Percentiles rank a stretch among this genome's conserved stretches.
These are phyloP conservation scores for Papiliotrema laurentii DNA, from an alignment of 1,284 basidiomycete species.

Conservation along the genomic window DNA sequence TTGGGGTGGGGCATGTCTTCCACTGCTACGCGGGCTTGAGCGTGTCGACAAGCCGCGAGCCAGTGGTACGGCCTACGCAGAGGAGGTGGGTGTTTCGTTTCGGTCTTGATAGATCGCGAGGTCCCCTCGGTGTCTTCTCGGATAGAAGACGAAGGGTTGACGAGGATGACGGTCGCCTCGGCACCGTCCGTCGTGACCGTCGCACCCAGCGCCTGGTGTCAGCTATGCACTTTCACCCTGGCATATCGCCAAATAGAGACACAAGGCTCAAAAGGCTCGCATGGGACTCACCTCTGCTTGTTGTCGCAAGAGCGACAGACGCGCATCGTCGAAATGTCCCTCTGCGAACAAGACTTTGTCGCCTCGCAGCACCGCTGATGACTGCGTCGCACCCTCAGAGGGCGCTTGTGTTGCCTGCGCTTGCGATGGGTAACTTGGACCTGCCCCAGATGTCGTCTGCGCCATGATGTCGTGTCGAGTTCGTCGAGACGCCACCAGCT, in stretches of 20 bases:
- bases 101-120: too few relatives aligned
- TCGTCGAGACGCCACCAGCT: too few relatives aligned
- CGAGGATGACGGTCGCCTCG: conserved; percentile 14
- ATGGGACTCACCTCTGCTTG: conserved; percentile 6
- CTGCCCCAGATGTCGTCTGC: too few relatives aligned
- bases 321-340: conserved; percentile 5
- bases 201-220: conserved; percentile 12
- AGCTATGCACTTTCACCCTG: background rate
- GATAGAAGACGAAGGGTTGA: too few relatives aligned
- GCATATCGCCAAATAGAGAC: too few relatives aligned
- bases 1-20: conserved; percentile 9
- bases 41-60: conserved; percentile 19
- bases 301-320: background rate
- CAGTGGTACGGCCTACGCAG: conserved; percentile 33
- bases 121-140: too few relatives aligned
- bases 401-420: background rate
- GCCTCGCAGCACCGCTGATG: background rate
- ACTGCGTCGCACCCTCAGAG: background rate
- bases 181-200: background rate
- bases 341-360: conserved; percentile 10
- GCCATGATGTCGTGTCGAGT: too few relatives aligned
- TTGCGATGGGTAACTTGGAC: too few relatives aligned
- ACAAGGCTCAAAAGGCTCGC: background rate
- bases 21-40: conserved; percentile 7
- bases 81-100: conserved; percentile 8